Conservation (phyloP, 176 grass and related monocot genomes). For the Elaeis guineensis region DNA sequence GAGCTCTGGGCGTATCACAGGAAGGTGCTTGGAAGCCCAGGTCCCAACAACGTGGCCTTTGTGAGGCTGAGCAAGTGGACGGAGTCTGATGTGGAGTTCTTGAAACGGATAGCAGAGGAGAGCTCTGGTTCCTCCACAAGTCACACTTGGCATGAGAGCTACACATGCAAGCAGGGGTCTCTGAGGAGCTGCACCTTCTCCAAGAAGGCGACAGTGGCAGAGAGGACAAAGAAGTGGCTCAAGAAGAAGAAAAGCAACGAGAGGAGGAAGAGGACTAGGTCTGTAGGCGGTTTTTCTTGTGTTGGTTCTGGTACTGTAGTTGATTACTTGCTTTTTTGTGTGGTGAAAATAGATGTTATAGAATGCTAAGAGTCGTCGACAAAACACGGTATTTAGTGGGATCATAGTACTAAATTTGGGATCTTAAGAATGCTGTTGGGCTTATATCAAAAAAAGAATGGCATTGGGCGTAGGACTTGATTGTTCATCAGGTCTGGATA, state of each 20-base stretch:
- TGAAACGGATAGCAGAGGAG: neutral
- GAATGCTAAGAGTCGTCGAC: neutral
- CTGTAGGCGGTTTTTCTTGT: neutral
- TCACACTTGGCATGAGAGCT: neutral
- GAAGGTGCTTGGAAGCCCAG: neutral
- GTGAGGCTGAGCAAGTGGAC: constrained; percentile 3
- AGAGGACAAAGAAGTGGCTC: constrained; percentile 7
- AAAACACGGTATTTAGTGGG: no score
- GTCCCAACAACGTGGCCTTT: neutral
- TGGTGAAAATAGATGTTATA: constrained; percentile 11
- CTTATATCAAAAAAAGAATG: no score
- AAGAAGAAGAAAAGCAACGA: constrained; percentile 2
- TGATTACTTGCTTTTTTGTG: constrained; percentile 4
- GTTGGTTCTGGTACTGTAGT: neutral
- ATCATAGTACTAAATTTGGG: no score
- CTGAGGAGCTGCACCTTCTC: neutral
- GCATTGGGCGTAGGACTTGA: no score
- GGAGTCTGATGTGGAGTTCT: neutral
- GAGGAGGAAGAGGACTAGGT: neutral
- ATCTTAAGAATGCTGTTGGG: no score
- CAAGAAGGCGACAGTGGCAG: neutral
- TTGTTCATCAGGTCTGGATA: no score
- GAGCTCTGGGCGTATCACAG: constrained; percentile 11
- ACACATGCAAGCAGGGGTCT: no score
- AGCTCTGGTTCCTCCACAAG: neutral